Conservation (phyloP, 257 asterid genomes). For the Ligustrum vulgare region DNA sequence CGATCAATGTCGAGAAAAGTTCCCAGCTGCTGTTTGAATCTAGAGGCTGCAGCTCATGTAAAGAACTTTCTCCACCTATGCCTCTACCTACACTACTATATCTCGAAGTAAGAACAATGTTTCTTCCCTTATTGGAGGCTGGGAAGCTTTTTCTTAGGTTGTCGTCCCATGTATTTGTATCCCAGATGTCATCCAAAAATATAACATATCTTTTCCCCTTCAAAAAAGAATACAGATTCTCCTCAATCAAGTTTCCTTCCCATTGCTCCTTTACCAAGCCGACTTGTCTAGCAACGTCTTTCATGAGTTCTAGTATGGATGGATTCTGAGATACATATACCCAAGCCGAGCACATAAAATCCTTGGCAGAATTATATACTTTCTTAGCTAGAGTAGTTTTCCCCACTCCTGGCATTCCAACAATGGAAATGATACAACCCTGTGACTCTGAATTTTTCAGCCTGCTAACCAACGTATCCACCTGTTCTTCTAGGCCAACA, state of each 20-base stretch:
- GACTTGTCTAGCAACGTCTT: background rate
- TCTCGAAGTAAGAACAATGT: background rate
- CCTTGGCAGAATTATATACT: background rate
- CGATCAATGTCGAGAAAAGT: background rate
- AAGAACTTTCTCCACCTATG: background rate
- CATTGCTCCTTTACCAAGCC: background rate
- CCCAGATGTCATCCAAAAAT: background rate
- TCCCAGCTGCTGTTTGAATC: background rate
- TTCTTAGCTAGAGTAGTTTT: slow-evolving; percentile 16
- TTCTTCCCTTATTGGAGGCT: background rate
- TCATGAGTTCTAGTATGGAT: background rate
- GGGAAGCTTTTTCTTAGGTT: background rate
- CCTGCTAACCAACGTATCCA: background rate
- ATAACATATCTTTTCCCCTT: background rate
- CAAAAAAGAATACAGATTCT: background rate
- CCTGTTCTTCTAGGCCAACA: background rate
- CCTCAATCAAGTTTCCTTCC: background rate
- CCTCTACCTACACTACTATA: background rate
- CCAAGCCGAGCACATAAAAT: slow-evolving; percentile 3
- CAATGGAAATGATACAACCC: slow-evolving; percentile 4
- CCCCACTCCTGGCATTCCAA: slow-evolving; percentile 15
- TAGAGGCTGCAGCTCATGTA: background rate
- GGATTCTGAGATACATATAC: slow-evolving; percentile 6
- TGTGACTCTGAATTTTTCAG: background rate
- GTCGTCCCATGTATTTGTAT: background rate